phyloP scores from a whole-genome alignment of 2,329 filamentous ascomycete genomes.

The Helminthosporium solani region DNA sequence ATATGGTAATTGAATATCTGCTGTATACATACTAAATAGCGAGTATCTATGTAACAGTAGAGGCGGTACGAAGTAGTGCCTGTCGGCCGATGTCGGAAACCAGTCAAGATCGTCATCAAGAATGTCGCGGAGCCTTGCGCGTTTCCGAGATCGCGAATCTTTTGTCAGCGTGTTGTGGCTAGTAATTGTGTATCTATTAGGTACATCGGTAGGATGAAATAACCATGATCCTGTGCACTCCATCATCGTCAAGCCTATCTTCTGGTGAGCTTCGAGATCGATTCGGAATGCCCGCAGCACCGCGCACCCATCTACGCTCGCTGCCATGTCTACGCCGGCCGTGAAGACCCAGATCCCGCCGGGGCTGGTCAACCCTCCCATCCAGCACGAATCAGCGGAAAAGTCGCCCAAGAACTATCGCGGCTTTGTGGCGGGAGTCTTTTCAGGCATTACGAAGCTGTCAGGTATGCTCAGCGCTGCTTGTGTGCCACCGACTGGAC shows the following conservation, averaged over 20 bases:
- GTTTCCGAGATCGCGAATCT: conserved; percentile 23
- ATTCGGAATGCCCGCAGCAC: background rate
- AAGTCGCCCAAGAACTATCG: conserved; percentile 67
- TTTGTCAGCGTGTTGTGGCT: background rate
- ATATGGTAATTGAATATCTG: too few species aligned
- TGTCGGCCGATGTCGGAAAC: conserved; percentile 25
- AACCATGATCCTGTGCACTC: too few species aligned
- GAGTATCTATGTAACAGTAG: too few species aligned
- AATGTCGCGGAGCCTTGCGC: conserved; percentile 34
- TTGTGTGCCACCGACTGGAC: background rate
- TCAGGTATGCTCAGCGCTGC: conserved; percentile 59
- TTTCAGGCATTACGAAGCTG: conserved; percentile 89
- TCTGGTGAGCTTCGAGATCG: background rate
- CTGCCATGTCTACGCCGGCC: conserved; percentile 37
- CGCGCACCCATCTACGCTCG: conserved; percentile 2
- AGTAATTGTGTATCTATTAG: background rate
- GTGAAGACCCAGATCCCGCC: conserved; percentile 32
- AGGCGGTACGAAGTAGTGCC: too few species aligned
- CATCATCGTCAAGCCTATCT: background rate
- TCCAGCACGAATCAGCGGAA: conserved; percentile 19
- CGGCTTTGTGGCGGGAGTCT: conserved; percentile 96
- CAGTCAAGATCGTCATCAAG: conserved; percentile 35
- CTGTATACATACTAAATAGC: too few species aligned
- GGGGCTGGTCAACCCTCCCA: conserved; percentile 27
- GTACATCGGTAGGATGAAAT: too few species aligned